These are phyloP conservation scores for Sechiopsis laciniata DNA, from an alignment of 306 rosid species.

Conservation along the genomic window DNA sequence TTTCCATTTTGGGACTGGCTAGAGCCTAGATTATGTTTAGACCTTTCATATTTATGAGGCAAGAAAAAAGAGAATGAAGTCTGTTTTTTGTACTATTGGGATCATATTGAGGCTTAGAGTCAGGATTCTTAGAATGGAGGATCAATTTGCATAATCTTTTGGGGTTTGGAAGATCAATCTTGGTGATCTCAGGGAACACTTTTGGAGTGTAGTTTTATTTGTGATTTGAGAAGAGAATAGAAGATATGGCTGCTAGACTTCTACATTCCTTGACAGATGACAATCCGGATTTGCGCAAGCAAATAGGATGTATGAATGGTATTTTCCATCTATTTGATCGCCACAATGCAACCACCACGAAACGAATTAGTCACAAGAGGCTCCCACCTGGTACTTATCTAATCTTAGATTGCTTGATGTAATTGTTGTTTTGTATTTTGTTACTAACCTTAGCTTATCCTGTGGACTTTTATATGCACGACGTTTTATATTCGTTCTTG, in stretches of 20 bases:
- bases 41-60: neutral
- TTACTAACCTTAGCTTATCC: neutral
- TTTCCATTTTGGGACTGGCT: neutral
- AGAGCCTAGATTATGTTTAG: slow-evolving; percentile 3
- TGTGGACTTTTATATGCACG: neutral
- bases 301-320: slow-evolving; percentile 91
- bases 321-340: slow-evolving; percentile 85
- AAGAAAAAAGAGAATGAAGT: no score
- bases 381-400: slow-evolving; percentile 51
- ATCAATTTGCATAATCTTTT: slow-evolving; percentile 3
- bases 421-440: neutral
- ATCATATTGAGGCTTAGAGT: slow-evolving; percentile 3
- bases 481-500: neutral
- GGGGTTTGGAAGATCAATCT: slow-evolving; percentile 8
- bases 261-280: slow-evolving; percentile 88
- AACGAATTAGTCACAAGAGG: slow-evolving; percentile 53
- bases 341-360: slow-evolving; percentile 45
- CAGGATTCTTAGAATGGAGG: slow-evolving; percentile 24
- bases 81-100: slow-evolving; percentile 7
- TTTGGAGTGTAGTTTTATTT: neutral
- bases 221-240: slow-evolving; percentile 25
- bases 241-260: slow-evolving; percentile 83
- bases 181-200: neutral
- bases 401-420: neutral
- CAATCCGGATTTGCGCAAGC: slow-evolving; percentile 86